Evolutionary conservation across 129 eudicot species (phyloP), one percentile per base, ranked within the genome.

Genomic region (Saussurea involucrata): DNA sequence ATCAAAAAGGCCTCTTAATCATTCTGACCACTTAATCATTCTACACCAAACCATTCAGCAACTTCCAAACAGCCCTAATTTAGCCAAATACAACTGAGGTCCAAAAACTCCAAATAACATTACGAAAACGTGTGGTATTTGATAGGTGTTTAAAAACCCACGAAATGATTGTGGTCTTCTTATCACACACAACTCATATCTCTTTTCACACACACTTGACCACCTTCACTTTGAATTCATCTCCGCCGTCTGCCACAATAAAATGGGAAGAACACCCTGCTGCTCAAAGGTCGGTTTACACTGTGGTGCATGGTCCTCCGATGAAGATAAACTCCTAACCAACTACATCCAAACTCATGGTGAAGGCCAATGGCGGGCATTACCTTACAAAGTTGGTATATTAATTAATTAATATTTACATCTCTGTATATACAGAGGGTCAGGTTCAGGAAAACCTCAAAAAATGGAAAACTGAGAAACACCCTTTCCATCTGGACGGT

Each of bases 291-390:
- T 82, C 1, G 86, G 86, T 53, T 72, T 82, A 37, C 77, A 82
- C 65, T 78, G 86, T n/a, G 86, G 86, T 17, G 78, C 86, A 8
- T 82, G 86, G 86, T 82, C 82, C 57, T 55, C 78, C 63, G 75
- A 82, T 0, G 86, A 82, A 72, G 86, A 82, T 46, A 55, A 72
- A 32, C 82, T 82, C 37, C 82, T 82, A 29, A 72, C 11, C 28
- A 8, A 82, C 18, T 29, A 82, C 66, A 82, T 82, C 37, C 86
- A 72, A 77, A 57, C 82, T 77, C 78, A 72, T 29, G 86, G 86
- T 73, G 75, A 77, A 77, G 79, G 86, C 49, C 86, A 82, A 64
- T 82, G 86, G 86, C 73, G 86, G 4, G 42, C 82, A 20, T 82
- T 82, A 61, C 86, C 82, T 66, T 82, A 82, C 4, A 82, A 77